Percentiles rank a stretch among this genome's conserved stretches.
phyloP scores from a whole-genome alignment of 257 asterid species.

The Jacaranda copaia region DNA sequence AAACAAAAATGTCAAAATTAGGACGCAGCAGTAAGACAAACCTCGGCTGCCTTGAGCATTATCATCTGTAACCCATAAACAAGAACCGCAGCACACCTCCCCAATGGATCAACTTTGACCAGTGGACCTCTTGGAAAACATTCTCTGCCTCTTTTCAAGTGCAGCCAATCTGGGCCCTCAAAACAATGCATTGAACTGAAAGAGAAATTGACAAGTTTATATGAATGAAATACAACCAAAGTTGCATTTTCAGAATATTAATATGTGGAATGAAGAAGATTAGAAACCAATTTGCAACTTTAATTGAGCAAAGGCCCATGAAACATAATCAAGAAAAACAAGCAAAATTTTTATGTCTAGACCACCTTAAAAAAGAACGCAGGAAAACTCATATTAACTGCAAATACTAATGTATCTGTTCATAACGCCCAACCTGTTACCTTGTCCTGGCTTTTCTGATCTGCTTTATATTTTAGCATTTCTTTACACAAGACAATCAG shows the following conservation, averaged over 20 bases:
- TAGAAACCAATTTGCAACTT: slow-evolving; percentile 20
- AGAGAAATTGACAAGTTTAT: slow-evolving; percentile 35
- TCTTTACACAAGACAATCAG: slow-evolving; percentile 4
- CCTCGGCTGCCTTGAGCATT: slow-evolving; percentile 98
- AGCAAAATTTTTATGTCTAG: not conserved
- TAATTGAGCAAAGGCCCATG: not conserved
- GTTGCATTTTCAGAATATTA: slow-evolving; percentile 22
- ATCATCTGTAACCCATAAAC: slow-evolving; percentile 88
- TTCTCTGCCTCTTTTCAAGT: slow-evolving; percentile 92
- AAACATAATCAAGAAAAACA: not conserved
- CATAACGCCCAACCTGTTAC: slow-evolving; percentile 24
- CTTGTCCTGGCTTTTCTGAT: slow-evolving; percentile 15
- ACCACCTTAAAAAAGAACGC: slow-evolving; percentile 10
- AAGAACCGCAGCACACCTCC: slow-evolving; percentile 92
- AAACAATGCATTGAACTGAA: slow-evolving; percentile 98
- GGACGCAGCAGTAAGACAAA: slow-evolving; percentile 41
- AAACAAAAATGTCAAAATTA: slow-evolving; percentile 17
- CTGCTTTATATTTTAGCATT: slow-evolving; percentile 24
- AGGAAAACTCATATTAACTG: not conserved
- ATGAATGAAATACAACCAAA: slow-evolving; percentile 19
- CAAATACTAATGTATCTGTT: slow-evolving; percentile 9
- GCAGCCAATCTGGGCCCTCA: slow-evolving; percentile 96
- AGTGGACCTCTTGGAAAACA: slow-evolving; percentile 82
- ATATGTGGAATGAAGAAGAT: not conserved
- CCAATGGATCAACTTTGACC: slow-evolving; percentile 91